A percentile compares a stretch with the other conserved stretches of the same genome.
Conservation (phyloP, 495 filamentous ascomycete species). For the Podospora anserina region DNA sequence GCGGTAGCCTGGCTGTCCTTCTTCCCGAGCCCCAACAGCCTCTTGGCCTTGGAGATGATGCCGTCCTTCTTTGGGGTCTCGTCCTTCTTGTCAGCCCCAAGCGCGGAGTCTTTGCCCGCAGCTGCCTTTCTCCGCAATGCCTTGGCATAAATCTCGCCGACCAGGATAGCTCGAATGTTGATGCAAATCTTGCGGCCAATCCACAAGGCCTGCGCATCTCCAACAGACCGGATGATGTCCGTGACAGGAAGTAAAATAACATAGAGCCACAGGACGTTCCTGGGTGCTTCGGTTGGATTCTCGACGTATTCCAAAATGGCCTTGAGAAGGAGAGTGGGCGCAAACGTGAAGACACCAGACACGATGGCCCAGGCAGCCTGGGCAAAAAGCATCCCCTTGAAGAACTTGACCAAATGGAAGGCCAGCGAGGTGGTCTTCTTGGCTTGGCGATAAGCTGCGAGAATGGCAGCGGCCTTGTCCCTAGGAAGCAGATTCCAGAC, state of each 20-base stretch:
- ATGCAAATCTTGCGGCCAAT: slow-evolving; percentile 93
- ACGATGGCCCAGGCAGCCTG: slow-evolving; percentile 79
- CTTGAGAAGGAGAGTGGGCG: slow-evolving; percentile 84
- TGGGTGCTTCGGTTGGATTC: slow-evolving; percentile 69
- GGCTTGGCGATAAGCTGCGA: slow-evolving; percentile 76
- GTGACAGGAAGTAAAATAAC: slow-evolving; percentile 85
- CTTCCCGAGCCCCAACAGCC: slow-evolving; percentile 60
- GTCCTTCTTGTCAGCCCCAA: slow-evolving; percentile 52
- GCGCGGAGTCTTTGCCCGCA: slow-evolving; percentile 64
- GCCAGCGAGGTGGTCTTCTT: slow-evolving; percentile 80
- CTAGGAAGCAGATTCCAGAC: slow-evolving; percentile 90
- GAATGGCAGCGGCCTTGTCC: slow-evolving; percentile 77
- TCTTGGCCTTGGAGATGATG: slow-evolving; percentile 46
- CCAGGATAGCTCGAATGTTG: slow-evolving; percentile 85
- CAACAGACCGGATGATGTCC: slow-evolving; percentile 70
- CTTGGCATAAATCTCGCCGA: slow-evolving; percentile 97
- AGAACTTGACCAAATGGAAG: slow-evolving; percentile 79
- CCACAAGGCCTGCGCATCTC: slow-evolving; percentile 85
- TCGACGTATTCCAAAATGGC: slow-evolving; percentile 93
- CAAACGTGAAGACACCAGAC: slow-evolving; percentile 78
- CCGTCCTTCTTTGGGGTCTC: slow-evolving; percentile 44
- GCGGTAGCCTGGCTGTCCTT: slow-evolving; percentile 32
- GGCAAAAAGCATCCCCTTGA: slow-evolving; percentile 68
- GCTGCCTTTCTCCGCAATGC: slow-evolving; percentile 88
- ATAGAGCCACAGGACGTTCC: slow-evolving; percentile 93